Base-by-base conservation (phyloP, 805 yeast genomes). In the Yarrowia alimentaria region DNA sequence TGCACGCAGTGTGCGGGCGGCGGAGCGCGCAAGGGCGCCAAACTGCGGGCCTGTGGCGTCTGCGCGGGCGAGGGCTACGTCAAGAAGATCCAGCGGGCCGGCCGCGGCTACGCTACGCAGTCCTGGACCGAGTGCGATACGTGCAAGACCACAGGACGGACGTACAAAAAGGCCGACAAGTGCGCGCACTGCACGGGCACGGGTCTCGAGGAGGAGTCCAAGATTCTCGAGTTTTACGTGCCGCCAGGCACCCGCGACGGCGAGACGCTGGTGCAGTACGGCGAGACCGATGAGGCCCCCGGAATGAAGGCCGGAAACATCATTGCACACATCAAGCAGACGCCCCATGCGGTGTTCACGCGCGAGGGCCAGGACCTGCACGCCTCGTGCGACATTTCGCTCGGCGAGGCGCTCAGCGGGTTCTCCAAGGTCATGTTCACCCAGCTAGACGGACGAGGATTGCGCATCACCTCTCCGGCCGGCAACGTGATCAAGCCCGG, bases 351-450 rank as follows among this genome's bases (percentile, higher is more conserved):
- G 1, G 59, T 57, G 1, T 82, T 88, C 60, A 68, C 67, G 29
- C 72, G 93, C 51, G 71, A 73, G 32, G 83, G 78, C 7, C 65
- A 78, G 55, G 91, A 90, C 63, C 67, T 93, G 45, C 78, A 77
- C 57, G 74, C 86, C 3, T 69, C 73, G 21, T 66, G 81, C 30
- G 70, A 69, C 6, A 77, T 91, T 30, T 72, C 94, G 2, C 69
- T 91, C 47, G 78, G 78, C 11, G 98, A 91, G 57, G 82, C 96
- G 0, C 70, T 91, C n/a, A 77, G 87, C 54, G 98, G 98, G 2
- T 83, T 90, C 60, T 68, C 76, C 26, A 75, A 77, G 47, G 74
- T 77, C 10, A 70, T 88, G 2, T 68, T 84, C 8, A 77, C 77
- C 56, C 93, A 87, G 56, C 72, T 90, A 51, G 98, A 93, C 65